Percentiles rank a stretch among this genome's conserved stretches.
phyloP scores from a whole-genome alignment of 139 green algal species.

The Volvox reticuliferus region DNA sequence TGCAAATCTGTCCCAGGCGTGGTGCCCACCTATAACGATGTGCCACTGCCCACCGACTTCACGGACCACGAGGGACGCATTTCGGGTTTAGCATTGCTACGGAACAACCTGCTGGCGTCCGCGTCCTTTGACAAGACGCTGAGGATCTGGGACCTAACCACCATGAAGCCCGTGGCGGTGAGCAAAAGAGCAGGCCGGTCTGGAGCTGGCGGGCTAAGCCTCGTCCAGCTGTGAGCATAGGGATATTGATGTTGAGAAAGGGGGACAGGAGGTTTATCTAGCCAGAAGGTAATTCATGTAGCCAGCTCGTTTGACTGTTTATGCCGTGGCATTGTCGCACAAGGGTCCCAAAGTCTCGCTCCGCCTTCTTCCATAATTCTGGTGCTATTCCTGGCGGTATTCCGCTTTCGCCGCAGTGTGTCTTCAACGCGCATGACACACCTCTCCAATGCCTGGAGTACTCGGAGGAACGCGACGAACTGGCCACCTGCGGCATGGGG shows the following conservation, averaged over 20 bases:
- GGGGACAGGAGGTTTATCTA: too few species aligned
- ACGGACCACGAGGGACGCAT: conserved; percentile 61
- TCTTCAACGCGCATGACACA: conserved; percentile 65
- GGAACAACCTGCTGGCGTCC: conserved; percentile 61
- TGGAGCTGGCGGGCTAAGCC: too few species aligned
- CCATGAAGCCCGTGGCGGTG: conserved; percentile 68
- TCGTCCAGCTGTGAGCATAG: too few species aligned
- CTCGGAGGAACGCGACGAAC: conserved; percentile 55
- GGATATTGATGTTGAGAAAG: too few species aligned
- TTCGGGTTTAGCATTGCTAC: conserved; percentile 66
- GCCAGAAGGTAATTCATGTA: too few species aligned
- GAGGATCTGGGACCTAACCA: conserved; percentile 80
- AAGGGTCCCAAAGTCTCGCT: too few species aligned
- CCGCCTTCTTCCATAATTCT: too few species aligned
- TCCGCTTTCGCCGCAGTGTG: conserved; percentile 21
- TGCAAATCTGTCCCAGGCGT: conserved; percentile 16
- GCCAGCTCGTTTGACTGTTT: too few species aligned
- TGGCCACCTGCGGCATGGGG: conserved; percentile 73
- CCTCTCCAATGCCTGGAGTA: conserved; percentile 71
- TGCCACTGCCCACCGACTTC: conserved; percentile 63
- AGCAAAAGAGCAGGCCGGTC: background rate
- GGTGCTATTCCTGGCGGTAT: too few species aligned
- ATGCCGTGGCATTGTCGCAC: too few species aligned
- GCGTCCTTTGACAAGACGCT: conserved; percentile 68
- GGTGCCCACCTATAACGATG: conserved; percentile 58